A percentile compares a stretch with the other conserved stretches of the same genome.
These are phyloP conservation scores for Alternaria sp. DNA, from an alignment of 2,329 filamentous ascomycete species.

Conservation along the genomic window DNA sequence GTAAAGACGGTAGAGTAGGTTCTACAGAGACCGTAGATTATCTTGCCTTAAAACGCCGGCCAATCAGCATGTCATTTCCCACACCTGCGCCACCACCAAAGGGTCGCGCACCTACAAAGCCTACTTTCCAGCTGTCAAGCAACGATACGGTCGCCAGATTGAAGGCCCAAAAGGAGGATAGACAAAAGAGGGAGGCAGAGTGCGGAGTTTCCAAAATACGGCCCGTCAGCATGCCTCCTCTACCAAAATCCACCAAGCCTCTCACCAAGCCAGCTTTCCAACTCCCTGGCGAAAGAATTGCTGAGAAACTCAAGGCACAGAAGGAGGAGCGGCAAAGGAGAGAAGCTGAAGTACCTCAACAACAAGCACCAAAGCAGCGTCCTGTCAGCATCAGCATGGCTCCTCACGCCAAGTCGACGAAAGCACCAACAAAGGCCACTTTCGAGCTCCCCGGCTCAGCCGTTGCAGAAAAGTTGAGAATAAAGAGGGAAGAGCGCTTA, in stretches of 20 bases:
- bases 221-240: constrained; percentile 58
- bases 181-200: constrained; percentile 55
- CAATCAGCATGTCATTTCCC: constrained; percentile 58
- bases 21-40: constrained; percentile 45
- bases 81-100: constrained; percentile 57
- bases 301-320: constrained; percentile 44
- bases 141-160: constrained; percentile 62
- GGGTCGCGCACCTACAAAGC: constrained; percentile 58
- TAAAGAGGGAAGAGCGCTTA: constrained; percentile 46
- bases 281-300: constrained; percentile 62
- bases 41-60: constrained; percentile 56
- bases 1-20: constrained; percentile 32
- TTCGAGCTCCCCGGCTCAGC: constrained; percentile 65
- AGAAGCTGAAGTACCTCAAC: constrained; percentile 26
- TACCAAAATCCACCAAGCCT: constrained; percentile 60
- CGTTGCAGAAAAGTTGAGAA: constrained; percentile 50
- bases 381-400: constrained; percentile 40
- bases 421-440: constrained; percentile 59
- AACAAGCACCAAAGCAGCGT: constrained; percentile 8
- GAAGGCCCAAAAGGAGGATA: constrained; percentile 60
- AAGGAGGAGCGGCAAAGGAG: constrained; percentile 47
- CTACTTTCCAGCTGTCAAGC: constrained; percentile 62
- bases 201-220: constrained; percentile 37
- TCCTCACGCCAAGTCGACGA: constrained; percentile 56
- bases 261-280: constrained; percentile 61